phyloP scores from a whole-genome alignment of 495 filamentous ascomycete genomes.

The Usnea hakonensis region DNA sequence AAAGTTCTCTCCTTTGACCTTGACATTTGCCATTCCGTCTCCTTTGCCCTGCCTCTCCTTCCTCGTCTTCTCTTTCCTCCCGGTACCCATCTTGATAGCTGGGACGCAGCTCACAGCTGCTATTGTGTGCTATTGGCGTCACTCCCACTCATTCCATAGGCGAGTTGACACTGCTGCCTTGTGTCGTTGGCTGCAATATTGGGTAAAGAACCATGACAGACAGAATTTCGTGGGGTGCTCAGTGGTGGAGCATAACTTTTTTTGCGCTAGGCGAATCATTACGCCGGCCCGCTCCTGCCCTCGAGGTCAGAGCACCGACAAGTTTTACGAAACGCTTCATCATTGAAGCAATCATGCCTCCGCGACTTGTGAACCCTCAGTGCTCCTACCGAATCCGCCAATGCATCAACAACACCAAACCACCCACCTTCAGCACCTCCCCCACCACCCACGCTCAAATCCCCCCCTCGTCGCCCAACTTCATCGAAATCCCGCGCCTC shows the following conservation, averaged over 20 bases:
- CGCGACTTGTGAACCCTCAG: conserved; percentile 3
- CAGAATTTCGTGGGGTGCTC: not conserved
- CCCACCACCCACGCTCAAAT: conserved; percentile 23
- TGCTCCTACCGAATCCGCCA: not conserved
- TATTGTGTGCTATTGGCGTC: not conserved
- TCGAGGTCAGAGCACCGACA: not conserved
- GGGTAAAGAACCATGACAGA: not conserved
- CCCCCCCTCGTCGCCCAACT: conserved; percentile 63
- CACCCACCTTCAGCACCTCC: conserved; percentile 14
- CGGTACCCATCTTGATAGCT: conserved; percentile 67
- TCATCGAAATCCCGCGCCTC: conserved; percentile 57
- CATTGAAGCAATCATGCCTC: conserved; percentile 11
- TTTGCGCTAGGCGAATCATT: not conserved
- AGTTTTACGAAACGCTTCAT: not conserved
- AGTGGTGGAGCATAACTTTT: not conserved
- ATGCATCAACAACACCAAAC: not conserved
- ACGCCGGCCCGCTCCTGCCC: not conserved
- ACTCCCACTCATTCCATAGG: not conserved
- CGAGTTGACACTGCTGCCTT: not conserved
- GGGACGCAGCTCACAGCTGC: not conserved
- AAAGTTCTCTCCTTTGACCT: conserved; percentile 92
- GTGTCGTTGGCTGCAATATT: not conserved
- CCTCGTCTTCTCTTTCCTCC: conserved; percentile 85
- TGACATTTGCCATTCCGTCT: conserved; percentile 85
- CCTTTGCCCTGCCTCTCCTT: conserved; percentile 75